phyloP scores from a whole-genome alignment of 257 asterid species.

The Solanum piurae region DNA sequence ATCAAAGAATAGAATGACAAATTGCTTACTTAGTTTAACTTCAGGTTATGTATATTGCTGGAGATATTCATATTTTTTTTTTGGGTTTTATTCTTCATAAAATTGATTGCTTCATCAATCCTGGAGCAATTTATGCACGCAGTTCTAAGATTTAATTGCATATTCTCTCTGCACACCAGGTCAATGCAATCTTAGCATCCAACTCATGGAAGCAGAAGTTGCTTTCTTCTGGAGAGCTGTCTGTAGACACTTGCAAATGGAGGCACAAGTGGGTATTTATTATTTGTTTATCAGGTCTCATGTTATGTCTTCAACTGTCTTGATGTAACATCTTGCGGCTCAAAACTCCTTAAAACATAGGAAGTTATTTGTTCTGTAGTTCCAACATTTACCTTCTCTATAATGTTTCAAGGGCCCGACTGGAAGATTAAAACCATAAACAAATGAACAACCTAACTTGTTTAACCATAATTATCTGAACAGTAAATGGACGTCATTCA shows the following conservation, averaged over 20 bases:
- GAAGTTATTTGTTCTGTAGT: not conserved
- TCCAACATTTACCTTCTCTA: not conserved
- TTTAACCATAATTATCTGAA: not conserved
- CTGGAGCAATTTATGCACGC: not conserved
- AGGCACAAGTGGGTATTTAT: slow-evolving; percentile 67
- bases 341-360: not conserved
- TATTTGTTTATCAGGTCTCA: not conserved
- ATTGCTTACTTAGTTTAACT: not conserved
- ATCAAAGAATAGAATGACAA: not conserved
- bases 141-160: not conserved
- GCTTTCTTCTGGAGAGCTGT: slow-evolving; percentile 85
- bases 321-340: not conserved
- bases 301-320: not conserved
- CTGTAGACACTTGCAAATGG: slow-evolving; percentile 61
- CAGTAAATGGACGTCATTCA: not conserved
- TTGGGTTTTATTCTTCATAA: not conserved
- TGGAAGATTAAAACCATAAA: not conserved
- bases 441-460: not conserved
- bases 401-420: not conserved
- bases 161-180: slow-evolving; percentile 25
- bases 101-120: not conserved
- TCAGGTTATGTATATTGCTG: not conserved
- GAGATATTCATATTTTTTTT: not conserved
- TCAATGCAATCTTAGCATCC: slow-evolving; percentile 25
- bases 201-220: slow-evolving; percentile 80